Evolutionary conservation across 352 stramenopile species (phyloP), one percentile per base, ranked within the genome.

Genomic region (Globisporangium cylindrosporum): DNA sequence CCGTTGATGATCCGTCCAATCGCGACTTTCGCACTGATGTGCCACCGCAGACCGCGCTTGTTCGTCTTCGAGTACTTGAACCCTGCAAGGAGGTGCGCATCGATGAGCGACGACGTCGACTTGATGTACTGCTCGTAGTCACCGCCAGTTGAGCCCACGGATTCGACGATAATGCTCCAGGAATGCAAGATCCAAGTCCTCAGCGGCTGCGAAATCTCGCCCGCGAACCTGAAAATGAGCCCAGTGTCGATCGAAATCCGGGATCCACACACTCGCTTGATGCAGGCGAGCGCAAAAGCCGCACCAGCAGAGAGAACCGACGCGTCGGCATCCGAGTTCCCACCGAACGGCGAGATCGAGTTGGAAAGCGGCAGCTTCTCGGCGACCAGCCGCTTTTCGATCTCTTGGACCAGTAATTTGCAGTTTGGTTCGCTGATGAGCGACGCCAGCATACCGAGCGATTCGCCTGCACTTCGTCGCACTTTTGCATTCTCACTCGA

Each of bases 111-210:
- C 18, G 82, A 75, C 8, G 85, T 93, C 15, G 88, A 92, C 60
- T 69, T 86, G 36, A 94, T 75, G 66, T 90, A 96, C 36, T 93
- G 88, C 48, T 94, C 87, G 54, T 96, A 92, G 55, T 96, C 86
- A 0, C 82, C 84, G 57, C 86, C 86, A 15, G 82, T 88, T 3
- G 84, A 78, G 56, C 79, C 88, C 14, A 92, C 82, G 2, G 84
- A 93, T 68, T 94, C 85, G 32, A 96, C 75, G 36, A 96, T 81
- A 51, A 94, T 86, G 62, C 86, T 88, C 88, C 88, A 96, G 20
- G 86, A 81, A 70, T 94, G 82, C 55, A 96, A 66, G 56, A 92
- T 89, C 88, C 86, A 96, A 14, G 85, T 91, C 12, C 88, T 86
- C n/a, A 95, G 43, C 25, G 88, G 88, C 62, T 96, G 87, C 8